phyloP scores from a whole-genome alignment of 352 stramenopile genomes.

The Phytophthora capsici region DNA sequence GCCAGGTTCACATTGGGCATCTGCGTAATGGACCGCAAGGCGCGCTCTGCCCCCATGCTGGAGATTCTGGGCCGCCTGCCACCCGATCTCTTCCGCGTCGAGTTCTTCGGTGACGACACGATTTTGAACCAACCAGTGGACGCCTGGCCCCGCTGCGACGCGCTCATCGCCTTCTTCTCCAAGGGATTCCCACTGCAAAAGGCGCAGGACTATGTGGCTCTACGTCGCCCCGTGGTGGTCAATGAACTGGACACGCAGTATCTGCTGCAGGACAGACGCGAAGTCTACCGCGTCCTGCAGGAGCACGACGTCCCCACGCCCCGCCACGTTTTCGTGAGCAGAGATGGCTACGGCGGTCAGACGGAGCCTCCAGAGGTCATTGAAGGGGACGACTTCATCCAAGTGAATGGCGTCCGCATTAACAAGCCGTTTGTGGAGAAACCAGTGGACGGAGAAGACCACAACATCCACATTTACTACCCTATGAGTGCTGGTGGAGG shows the following conservation, averaged over 20 bases:
- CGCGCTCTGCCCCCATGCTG: conserved; percentile 94
- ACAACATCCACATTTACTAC: conserved; percentile 99
- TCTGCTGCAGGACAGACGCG: conserved; percentile 94
- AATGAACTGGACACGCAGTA: conserved; percentile 98
- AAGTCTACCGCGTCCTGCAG: conserved; percentile 95
- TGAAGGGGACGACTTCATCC: conserved; percentile 81
- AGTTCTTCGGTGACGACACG: conserved; percentile 97
- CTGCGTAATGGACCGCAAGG: conserved; percentile 99
- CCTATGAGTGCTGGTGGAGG: conserved; percentile 98
- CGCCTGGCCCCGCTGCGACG: conserved; percentile 94
- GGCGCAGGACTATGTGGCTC: conserved; percentile 95
- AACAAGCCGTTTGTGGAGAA: conserved; percentile 99
- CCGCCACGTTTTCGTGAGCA: conserved; percentile 94
- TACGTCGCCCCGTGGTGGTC: conserved; percentile 95
- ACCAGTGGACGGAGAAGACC: conserved; percentile 99
- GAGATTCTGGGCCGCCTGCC: conserved; percentile 95
- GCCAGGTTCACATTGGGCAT: conserved; percentile 90
- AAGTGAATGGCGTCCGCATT: conserved; percentile 95
- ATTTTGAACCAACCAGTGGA: conserved; percentile 96
- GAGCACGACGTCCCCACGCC: conserved; percentile 95
- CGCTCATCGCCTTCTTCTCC: conserved; percentile 99
- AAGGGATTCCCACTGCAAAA: conserved; percentile 98
- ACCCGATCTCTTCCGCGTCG: conserved; percentile 92
- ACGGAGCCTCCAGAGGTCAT: conserved; percentile 48
- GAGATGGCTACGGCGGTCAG: conserved; percentile 90